Conservation (phyloP, 1,139 yeast genomes). For the Scheffersomyces titani region DNA sequence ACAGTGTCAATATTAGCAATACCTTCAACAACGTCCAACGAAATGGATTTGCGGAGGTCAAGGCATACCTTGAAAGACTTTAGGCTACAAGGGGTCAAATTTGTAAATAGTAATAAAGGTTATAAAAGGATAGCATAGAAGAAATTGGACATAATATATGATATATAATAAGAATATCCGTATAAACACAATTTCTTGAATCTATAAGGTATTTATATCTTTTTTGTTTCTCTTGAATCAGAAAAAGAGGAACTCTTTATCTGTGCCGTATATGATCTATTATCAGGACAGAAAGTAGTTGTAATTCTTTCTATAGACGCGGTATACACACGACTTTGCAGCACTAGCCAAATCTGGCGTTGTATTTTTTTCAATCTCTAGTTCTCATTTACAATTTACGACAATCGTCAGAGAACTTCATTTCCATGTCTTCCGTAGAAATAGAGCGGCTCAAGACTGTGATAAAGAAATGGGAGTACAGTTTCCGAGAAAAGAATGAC, state of each 20-base stretch:
- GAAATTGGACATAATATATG: too few relatives aligned
- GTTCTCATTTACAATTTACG: too few relatives aligned
- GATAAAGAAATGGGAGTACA: constrained; percentile 66
- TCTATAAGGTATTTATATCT: not conserved
- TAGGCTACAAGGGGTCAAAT: not conserved
- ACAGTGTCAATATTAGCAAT: constrained; percentile 13
- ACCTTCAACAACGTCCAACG: not conserved
- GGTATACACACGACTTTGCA: not conserved
- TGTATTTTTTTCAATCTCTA: not conserved
- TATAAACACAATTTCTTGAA: too few relatives aligned
- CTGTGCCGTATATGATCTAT: not conserved
- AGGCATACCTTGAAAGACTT: constrained; percentile 5
- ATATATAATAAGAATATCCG: too few relatives aligned
- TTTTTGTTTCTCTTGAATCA: not conserved
- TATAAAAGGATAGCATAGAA: not conserved
- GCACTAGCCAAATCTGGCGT: not conserved
- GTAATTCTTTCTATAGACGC: not conserved
- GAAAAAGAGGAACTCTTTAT: too few relatives aligned
- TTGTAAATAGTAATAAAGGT: not conserved
- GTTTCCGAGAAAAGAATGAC: constrained; percentile 42
- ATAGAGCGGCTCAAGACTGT: constrained; percentile 32
- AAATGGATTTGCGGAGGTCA: constrained; percentile 7
- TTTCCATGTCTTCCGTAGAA: constrained; percentile 3
- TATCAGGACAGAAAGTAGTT: not conserved
- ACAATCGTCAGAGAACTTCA: too few relatives aligned